These are phyloP conservation scores for Tillandsia fasciculata DNA, from an alignment of 176 grass and related monocot genomes.

Conservation along the genomic window DNA sequence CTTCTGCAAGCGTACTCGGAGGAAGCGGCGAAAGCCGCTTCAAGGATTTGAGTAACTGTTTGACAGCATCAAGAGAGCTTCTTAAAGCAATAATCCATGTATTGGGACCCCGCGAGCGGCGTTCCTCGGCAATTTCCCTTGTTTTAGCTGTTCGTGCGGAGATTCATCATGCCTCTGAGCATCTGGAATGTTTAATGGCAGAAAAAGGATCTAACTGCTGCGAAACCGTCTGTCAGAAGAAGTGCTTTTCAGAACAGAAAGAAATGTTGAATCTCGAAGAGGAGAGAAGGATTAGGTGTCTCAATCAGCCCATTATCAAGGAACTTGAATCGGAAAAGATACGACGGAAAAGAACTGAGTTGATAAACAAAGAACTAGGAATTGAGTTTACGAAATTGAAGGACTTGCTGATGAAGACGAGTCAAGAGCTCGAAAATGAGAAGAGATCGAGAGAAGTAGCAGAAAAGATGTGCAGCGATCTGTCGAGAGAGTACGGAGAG, in stretches of 20 bases:
- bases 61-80: background rate
- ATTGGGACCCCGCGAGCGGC: background rate
- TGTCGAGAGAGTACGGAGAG: constrained; percentile 59
- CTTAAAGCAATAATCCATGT: background rate
- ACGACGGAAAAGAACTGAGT: constrained; percentile 46
- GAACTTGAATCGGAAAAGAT: constrained; percentile 48
- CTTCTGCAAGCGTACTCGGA: background rate
- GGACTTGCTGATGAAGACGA: constrained; percentile 33
- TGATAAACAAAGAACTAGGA: constrained; percentile 50
- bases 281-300: constrained; percentile 40
- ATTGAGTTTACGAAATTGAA: constrained; percentile 43
- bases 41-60: background rate
- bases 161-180: background rate
- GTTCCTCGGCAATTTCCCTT: background rate
- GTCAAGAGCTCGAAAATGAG: constrained; percentile 72
- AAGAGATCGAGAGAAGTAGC: constrained; percentile 54
- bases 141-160: background rate
- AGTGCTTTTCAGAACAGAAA: constrained; percentile 31
- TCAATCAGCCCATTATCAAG: constrained; percentile 49
- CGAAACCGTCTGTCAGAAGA: background rate
- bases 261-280: constrained; percentile 56
- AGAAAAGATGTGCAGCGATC: constrained; percentile 68
- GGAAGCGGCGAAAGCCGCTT: background rate
- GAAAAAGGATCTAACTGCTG: background rate
- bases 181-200: background rate